Percentiles rank a stretch among this genome's conserved stretches.
Conservation (phyloP, 495 filamentous ascomycete species). For the Penicillium cosmopolitanum region DNA sequence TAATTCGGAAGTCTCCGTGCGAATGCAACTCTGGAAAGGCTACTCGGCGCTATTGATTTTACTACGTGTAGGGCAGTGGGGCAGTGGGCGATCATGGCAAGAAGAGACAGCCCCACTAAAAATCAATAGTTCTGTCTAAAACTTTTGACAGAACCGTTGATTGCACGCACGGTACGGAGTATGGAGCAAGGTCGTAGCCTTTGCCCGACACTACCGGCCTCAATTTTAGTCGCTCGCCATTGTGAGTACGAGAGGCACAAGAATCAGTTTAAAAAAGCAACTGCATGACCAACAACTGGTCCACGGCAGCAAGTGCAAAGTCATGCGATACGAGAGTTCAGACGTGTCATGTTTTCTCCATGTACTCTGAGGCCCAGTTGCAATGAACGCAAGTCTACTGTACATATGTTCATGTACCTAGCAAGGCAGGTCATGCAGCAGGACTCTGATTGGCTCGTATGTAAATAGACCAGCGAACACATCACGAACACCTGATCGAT, state of each 20-base stretch:
- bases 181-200: not conserved
- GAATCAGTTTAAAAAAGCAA: not conserved
- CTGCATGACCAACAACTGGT: not conserved
- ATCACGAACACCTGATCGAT: conserved; percentile 24
- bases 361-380: conserved; percentile 2
- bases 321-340: conserved; percentile 6
- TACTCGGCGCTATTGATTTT: conserved; percentile 27
- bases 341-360: conserved; percentile 16
- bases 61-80: conserved; percentile 25
- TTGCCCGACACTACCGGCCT: not conserved
- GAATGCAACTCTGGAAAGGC: conserved; percentile 14
- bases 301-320: not conserved
- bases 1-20: conserved; percentile 6
- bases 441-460: conserved; percentile 8
- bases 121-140: conserved; percentile 25
- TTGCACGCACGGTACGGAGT: not conserved
- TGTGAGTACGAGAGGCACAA: not conserved
- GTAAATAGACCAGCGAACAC: conserved; percentile 1
- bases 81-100: conserved; percentile 19
- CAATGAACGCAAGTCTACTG: not conserved
- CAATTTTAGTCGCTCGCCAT: not conserved
- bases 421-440: not conserved
- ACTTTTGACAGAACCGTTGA: conserved; percentile 8
- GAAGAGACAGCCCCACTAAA: not conserved
- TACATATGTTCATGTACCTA: not conserved